phyloP scores from a whole-genome alignment of 139 green algal species.

The Chlorella sp. region DNA sequence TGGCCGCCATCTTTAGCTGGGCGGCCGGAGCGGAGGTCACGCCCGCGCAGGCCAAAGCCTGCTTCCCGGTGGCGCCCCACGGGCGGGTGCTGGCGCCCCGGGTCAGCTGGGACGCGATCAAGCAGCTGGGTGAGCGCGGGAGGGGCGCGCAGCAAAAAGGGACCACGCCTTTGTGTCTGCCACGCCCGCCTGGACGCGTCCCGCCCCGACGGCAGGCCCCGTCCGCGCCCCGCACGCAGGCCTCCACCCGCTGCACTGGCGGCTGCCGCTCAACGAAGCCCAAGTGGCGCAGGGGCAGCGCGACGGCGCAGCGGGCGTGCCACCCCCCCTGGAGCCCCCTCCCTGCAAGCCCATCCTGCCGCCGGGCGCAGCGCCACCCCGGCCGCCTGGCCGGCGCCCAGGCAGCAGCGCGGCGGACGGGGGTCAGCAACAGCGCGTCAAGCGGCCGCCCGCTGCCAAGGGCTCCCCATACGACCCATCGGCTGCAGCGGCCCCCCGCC shows the following conservation, averaged over 20 bases:
- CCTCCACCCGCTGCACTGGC: conserved; percentile 26
- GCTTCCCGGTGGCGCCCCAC: conserved; percentile 33
- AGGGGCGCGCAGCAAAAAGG: no score
- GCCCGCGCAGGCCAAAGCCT: conserved; percentile 7
- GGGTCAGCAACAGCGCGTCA: no score
- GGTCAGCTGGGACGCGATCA: conserved; percentile 17
- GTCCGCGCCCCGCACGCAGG: neutral
- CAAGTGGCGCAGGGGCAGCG: conserved; percentile 15
- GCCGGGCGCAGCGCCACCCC: no score
- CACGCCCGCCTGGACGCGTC: no score
- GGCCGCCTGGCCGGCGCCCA: neutral
- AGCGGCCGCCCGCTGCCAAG: no score
- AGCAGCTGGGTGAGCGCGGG: conserved; percentile 10
- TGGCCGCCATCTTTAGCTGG: conserved; percentile 31
- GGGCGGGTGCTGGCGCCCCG: conserved; percentile 22
- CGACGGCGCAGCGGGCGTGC: conserved; percentile 6
- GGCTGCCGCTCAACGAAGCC: conserved; percentile 1
- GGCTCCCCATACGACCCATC: no score
- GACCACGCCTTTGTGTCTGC: no score
- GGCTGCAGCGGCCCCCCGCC: no score
- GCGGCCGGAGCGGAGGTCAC: neutral
- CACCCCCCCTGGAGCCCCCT: neutral
- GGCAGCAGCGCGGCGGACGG: no score
- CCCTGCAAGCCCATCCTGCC: no score
- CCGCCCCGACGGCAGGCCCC: no score